Base-by-base conservation (phyloP, 2,329 filamentous ascomycete species). In the Colletotrichum sp. region DNA sequence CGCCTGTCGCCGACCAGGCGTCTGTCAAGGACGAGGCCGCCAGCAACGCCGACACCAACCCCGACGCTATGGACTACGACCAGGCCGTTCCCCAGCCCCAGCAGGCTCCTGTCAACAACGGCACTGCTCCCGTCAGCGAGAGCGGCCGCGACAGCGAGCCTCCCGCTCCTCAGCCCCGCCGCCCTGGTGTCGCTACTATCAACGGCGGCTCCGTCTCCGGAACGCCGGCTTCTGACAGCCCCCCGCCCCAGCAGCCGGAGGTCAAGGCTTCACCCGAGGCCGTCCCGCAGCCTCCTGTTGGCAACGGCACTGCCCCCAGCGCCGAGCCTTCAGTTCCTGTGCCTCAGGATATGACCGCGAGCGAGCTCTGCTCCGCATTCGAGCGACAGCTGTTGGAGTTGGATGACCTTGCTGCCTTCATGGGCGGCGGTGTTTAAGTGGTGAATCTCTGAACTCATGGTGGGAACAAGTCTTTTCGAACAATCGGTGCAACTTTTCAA, bases 391-490 rank as follows among this genome's bases (percentile, higher is more conserved):
- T 92, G 2, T 84, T 92, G 13, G 90, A 92, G 80, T 84, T 92
- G 8, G 90, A 92, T 76, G 90, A 92, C 79, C 86, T 92, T 13
- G 90, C 90, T 36, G 90, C 90, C 4, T 92, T 92, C 70, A 92
- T 92, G 90, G 90, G 90, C 25, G 90, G 90, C 25, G 90, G 90
- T 75, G 90, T 92, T 77, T 92, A 80, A 48, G 56, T 48, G 43
- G 22, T 48, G 13, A 8, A 48, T 30, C 16, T 66, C 18, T 3
- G 32, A 64, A 27, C 22, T 39, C 18, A 39, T 25, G 62, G 15
- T 27, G 34, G 36, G 36, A 52, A 52, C 25, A 25, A 28, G 43
- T 25, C 16, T 48, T 48, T n/a, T 52, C 13, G 25, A 65, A 27
- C 28, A 67, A 72, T 43, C 22, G 27, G 25, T n/a, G n/a, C 34